Evolutionary conservation across 108 stramenopile species (phyloP), one percentile per base, ranked within the genome.

Genomic region (Pseudonitzschia multiseries): DNA sequence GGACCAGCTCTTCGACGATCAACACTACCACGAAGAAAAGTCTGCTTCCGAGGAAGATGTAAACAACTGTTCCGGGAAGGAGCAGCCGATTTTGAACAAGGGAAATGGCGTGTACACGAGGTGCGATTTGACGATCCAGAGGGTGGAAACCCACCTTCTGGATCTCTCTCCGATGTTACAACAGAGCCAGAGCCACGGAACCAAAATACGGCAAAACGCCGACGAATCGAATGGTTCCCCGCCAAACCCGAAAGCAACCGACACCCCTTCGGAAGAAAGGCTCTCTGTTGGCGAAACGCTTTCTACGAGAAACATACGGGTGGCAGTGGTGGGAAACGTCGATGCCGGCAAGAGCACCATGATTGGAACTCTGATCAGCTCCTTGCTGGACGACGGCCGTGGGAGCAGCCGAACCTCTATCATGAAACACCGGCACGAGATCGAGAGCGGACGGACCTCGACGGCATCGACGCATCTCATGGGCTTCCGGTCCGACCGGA

Each of bases 351-450:
- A 99, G 74, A 88, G 86, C 24, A 98, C 98, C 20, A 72, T 99
- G 50, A 96, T 98, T 56, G 98, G 98, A 27, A 96, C 96, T 6
- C 78, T 99, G 20, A 96, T 94, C 10, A 93, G 90, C 13, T 86
- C 94, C 20, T 73, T 76, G 41, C 87, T 97, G 26, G 99, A 99
- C 77, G 97, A 99, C 70, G 99, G 99, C 21, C 92, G 98, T 27
- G 99, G 99, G 13, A 85, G 85, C 17, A 94, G 94, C 40, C 89
- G 99, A 24, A 89, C 93, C 41, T 70, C 91, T 24, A 96, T 98
- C 41, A 93, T 99, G 84, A 93, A 94, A 67, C 99, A 99, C 72
- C 92, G 96, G 22, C 99, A 99, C 73, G 99, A 99, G 82, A 97
- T 96, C 67, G 94, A 98, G 69, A 95, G 89, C 41, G 99, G 99